A percentile compares a stretch with the other conserved stretches of the same genome.
Conservation (phyloP, 1,284 basidiomycete species). For the Ceratobasidium sp. region DNA sequence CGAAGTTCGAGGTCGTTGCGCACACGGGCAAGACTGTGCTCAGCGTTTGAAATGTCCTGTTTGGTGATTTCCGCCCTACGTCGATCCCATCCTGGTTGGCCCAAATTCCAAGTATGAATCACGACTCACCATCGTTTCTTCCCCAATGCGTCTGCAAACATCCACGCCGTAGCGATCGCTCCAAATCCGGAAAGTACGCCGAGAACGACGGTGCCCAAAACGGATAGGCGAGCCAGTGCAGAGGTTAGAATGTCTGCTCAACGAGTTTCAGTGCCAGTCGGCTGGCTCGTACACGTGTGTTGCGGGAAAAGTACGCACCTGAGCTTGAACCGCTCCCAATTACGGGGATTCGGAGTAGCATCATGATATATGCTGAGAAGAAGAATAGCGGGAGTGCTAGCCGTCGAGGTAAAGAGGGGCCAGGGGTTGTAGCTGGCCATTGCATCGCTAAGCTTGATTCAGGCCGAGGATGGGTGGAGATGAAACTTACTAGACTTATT, state of each 20-base stretch:
- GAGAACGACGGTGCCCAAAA: constrained; percentile 78
- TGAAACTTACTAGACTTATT: constrained; percentile 19
- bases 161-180: constrained; percentile 64
- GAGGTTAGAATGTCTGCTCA: constrained; percentile 61
- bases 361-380: constrained; percentile 31
- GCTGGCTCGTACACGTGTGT: no score
- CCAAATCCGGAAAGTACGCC: constrained; percentile 81
- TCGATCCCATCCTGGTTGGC: constrained; percentile 7
- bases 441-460: not conserved
- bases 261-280: not conserved
- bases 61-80: constrained; percentile 62
- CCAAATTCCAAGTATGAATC: constrained; percentile 2
- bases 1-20: constrained; percentile 64
- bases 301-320: constrained; percentile 17
- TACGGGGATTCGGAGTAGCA: constrained; percentile 33
- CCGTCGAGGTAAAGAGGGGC: constrained; percentile 28
- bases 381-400: constrained; percentile 37
- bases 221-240: constrained; percentile 73
- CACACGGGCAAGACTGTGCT: constrained; percentile 67
- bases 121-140: constrained; percentile 66
- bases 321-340: constrained; percentile 3
- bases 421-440: not conserved
- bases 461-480: not conserved
- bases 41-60: constrained; percentile 64
- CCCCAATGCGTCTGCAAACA: constrained; percentile 46